Base-by-base conservation (phyloP, 768 basidiomycete genomes). In the Xerocomus spinulosus region DNA sequence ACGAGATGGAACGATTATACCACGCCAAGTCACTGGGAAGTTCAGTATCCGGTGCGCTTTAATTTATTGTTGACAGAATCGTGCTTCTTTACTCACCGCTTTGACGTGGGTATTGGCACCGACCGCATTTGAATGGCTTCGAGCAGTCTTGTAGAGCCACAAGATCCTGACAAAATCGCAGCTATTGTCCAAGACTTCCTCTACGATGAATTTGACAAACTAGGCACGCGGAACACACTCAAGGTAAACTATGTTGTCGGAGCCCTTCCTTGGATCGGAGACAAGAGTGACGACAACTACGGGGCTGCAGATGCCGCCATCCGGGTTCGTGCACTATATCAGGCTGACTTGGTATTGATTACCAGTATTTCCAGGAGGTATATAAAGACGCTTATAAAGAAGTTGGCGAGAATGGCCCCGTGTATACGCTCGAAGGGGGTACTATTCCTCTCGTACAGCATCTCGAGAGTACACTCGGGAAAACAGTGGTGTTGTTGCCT, bases 361-460 rank as follows among this genome's bases (percentile, higher is more conserved):
- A 14, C 37, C 37, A 5, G 5, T 14, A n/a, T n/a, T n/a, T n/a
- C n/a, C n/a, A n/a, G n/a, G n/a, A n/a, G n/a, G n/a, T n/a, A n/a
- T n/a, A n/a, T n/a, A n/a, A n/a, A n/a, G n/a, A n/a, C n/a, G n/a
- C n/a, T 28, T 40, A 2, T 10, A 40, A 25, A 18, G n/a, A 40
- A 9, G 39, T 40, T 3, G 17, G 26, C 7, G n/a, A 10, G n/a
- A 38, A 14, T 1, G 37, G 7, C 5, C 40, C 42, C 10, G 42
- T 91, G 59, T 70, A 83, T 51, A 90, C 84, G 4, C 79, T 88
- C 33, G 91, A 93, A 65, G 91, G 89, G 20, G 92, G 92, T 1
- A 87, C 86, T 3, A 90, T 93, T 53, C 91, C 91, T 2, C 84
- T 93, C 23, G 91, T 89, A 9, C 73, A 92, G 29, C 88, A 87